Evolutionary conservation across 1,284 basidiomycete genomes (phyloP), one percentile per base, ranked within the genome.

Genomic region (Laetiporus sulphureus): DNA sequence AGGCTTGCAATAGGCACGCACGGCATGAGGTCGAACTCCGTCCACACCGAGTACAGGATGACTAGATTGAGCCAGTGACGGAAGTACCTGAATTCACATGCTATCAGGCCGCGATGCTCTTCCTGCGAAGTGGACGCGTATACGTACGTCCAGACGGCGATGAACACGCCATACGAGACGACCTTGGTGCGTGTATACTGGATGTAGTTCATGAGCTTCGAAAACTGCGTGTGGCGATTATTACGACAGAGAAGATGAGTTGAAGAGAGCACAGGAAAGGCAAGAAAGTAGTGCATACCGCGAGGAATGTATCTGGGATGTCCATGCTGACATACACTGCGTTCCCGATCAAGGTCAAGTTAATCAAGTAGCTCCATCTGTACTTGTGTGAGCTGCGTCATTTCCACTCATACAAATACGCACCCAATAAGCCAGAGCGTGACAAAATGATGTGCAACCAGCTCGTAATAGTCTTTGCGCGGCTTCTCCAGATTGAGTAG

Each of bases 271-370:
- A n/a, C n/a, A n/a, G n/a, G n/a, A n/a, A n/a, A n/a, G n/a, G n/a
- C n/a, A n/a, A n/a, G n/a, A n/a, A n/a, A n/a, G n/a, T n/a, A n/a
- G 19, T n/a, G 67, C 84, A 53, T 48, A 91, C 90, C 18, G 86
- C 91, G 16, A 99, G 73, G 67, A 88, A 91, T 18, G 79, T 68
- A 59, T 99, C 95, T 2, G 93, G 92, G 24, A 95, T 75, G 67
- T 99, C 95, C 95, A 98, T 99, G 60, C 92, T 95, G 57, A 95
- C 75, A 56, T 89, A 98, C 20, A 99, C 79, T 2, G 92, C 87
- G 49, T 91, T 91, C 11, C 95, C 95, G 40, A 97, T 94, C 52
- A 82, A 69, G 0, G 94, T 97, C 38, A 91, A 50, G 58, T 91
- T 91, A 53, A 87, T 50, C 27, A 80, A 60, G 57, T 94, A 96